Evolutionary conservation across 1,139 yeast species (phyloP).

Genomic region (Debaryomyces udenii): DNA sequence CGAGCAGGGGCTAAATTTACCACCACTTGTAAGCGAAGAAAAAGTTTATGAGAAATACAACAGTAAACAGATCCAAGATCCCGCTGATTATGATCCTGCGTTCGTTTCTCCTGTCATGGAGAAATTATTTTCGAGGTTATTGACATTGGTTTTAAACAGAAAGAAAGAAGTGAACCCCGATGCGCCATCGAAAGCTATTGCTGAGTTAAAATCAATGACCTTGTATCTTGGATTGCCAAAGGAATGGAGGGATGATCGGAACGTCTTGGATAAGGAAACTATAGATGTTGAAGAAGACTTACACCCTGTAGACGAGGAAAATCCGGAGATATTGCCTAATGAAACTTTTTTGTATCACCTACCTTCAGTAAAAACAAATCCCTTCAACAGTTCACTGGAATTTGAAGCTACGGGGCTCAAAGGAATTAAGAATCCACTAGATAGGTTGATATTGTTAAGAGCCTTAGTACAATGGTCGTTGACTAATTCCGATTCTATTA

Average conservation of each 20-base stretch:
- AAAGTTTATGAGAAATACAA: neutral
- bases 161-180: constrained; percentile 33
- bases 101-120: constrained; percentile 40
- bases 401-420: constrained; percentile 48
- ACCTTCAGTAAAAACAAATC: constrained; percentile 27
- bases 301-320: constrained; percentile 40
- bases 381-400: constrained; percentile 35
- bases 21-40: constrained; percentile 18
- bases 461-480: constrained; percentile 54
- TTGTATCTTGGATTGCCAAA: constrained; percentile 43
- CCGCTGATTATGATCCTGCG: constrained; percentile 15
- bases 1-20: constrained; percentile 51
- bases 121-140: constrained; percentile 35
- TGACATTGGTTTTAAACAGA: constrained; percentile 45
- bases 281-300: constrained; percentile 19
- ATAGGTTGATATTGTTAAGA: constrained; percentile 50
- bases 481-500: constrained; percentile 46
- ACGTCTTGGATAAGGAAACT: constrained; percentile 20
- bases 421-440: constrained; percentile 44
- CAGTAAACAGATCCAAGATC: neutral
- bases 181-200: constrained; percentile 36
- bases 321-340: constrained; percentile 39
- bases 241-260: constrained; percentile 47
- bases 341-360: constrained; percentile 22
- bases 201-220: constrained; percentile 42